phyloP scores from a whole-genome alignment of 2,329 filamentous ascomycete genomes.

The Chrysosporium keratinophilum region DNA sequence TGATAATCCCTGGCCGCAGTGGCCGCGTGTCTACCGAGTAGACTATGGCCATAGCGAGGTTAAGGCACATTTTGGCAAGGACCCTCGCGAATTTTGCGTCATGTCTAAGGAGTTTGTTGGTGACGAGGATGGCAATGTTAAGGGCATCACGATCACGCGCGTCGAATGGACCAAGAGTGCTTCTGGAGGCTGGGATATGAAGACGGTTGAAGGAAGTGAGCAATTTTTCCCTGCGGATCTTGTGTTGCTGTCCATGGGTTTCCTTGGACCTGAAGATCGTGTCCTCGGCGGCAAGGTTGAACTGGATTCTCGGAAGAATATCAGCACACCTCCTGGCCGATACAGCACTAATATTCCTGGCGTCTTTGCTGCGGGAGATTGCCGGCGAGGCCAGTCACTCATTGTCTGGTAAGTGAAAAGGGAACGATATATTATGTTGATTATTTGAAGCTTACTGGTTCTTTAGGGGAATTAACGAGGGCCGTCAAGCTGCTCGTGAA shows the following conservation, averaged over 20 bases:
- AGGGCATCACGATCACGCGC: constrained; percentile 89
- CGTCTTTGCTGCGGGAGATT: constrained; percentile 90
- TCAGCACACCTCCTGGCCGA: constrained; percentile 81
- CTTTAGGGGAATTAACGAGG: constrained; percentile 88
- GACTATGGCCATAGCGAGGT: constrained; percentile 96
- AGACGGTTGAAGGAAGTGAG: constrained; percentile 85
- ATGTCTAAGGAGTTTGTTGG: constrained; percentile 97
- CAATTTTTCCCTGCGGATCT: constrained; percentile 95
- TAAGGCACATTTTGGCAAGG: constrained; percentile 89
- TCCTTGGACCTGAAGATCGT: constrained; percentile 84
- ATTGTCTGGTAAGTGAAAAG: constrained; percentile 69
- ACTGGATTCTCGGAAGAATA: constrained; percentile 85
- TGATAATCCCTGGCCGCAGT: constrained; percentile 97
- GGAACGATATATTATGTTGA: constrained; percentile 16
- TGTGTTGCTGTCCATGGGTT: constrained; percentile 92
- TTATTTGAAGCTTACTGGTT: background rate
- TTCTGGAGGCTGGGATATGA: constrained; percentile 94
- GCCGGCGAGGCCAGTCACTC: constrained; percentile 83
- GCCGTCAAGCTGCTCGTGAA: constrained; percentile 82
- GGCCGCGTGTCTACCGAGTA: constrained; percentile 96
- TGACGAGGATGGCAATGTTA: constrained; percentile 75
- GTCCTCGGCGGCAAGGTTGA: constrained; percentile 81
- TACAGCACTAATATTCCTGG: constrained; percentile 82
- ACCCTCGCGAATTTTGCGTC: constrained; percentile 93
- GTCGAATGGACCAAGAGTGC: constrained; percentile 92